Conservation (phyloP, 2,329 filamentous ascomycete species). For the Didymella keratinophila region DNA sequence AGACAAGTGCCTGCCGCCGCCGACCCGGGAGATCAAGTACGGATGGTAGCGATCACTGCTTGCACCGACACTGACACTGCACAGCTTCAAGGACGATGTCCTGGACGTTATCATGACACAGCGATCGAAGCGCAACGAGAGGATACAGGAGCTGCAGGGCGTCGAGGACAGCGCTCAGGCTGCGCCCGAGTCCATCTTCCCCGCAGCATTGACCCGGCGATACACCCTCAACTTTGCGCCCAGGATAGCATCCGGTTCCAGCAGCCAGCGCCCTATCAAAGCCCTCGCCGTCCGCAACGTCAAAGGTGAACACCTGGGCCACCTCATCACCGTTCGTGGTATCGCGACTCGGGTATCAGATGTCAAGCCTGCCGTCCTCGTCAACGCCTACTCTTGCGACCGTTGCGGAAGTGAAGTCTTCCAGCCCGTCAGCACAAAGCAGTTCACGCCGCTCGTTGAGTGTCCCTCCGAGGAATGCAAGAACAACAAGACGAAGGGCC, state of each 20-base stretch:
- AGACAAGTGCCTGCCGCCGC: slow-evolving; percentile 83
- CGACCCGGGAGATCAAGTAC: slow-evolving; percentile 78
- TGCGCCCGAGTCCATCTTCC: slow-evolving; percentile 80
- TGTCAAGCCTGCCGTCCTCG: slow-evolving; percentile 96
- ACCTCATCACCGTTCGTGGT: slow-evolving; percentile 91
- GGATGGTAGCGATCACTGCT: slow-evolving; percentile 31
- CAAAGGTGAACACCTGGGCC: slow-evolving; percentile 88
- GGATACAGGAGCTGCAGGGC: slow-evolving; percentile 61
- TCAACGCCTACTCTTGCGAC: slow-evolving; percentile 98
- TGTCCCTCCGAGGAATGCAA: slow-evolving; percentile 92
- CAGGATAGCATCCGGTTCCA: slow-evolving; percentile 74
- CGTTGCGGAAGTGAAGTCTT: slow-evolving; percentile 97
- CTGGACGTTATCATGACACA: slow-evolving; percentile 96
- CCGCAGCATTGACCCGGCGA: slow-evolving; percentile 86
- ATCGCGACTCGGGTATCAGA: slow-evolving; percentile 96
- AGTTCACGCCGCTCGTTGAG: slow-evolving; percentile 84
- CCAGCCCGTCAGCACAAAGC: slow-evolving; percentile 90
- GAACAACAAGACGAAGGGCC: slow-evolving; percentile 88
- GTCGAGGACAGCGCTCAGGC: slow-evolving; percentile 63
- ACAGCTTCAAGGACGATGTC: slow-evolving; percentile 94
- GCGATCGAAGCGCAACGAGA: slow-evolving; percentile 84
- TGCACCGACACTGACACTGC: slow-evolving; percentile 34
- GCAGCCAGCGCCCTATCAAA: slow-evolving; percentile 65
- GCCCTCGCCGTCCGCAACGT: slow-evolving; percentile 91
- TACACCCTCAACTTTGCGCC: slow-evolving; percentile 98